Base-by-base conservation (phyloP, 2,329 filamentous ascomycete genomes). In the Sporothrix sp. region DNA sequence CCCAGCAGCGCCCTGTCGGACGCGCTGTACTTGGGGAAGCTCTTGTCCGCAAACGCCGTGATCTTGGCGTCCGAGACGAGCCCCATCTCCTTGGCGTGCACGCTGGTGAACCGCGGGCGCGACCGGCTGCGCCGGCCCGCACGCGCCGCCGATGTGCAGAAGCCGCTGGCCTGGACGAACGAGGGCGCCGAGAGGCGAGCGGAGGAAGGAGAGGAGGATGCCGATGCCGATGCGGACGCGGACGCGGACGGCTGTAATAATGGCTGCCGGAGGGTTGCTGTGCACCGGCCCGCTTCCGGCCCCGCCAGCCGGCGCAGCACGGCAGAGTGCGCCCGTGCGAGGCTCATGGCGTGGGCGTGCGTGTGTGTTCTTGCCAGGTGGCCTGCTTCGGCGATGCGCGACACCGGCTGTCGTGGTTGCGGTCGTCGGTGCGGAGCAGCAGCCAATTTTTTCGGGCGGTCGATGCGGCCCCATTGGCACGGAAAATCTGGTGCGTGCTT, bases 11-110 rank as follows among this genome's bases (percentile, higher is more conserved):
- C 73, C 61, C 79, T 77, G 62, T 93, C 82, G 56, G 81, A 74
- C 36, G 74, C 68, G 13, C 79, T 81, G 69, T 89, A 93, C 13
- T 77, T 71, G 56, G 80, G 74, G 61, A 81, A 82, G 38, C 68
- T 63, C 37, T 75, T 61, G 54, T 69, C 61, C 51, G 68, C 65
- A 59, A 69, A 77, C 57, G 70, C 59, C 20, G 68, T 62, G 55
- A 78, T 59, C 50, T 67, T 65, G 32, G 69, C 62, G 30, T 71
- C 68, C 48, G 67, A 66, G 39, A 70, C 59, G 36, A 79, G 64
- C 1, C 76, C 76, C 65, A 79, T 66, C 58, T 77, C 65, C 49
- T 69, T 66, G 20, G 74, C 75, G 53, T 66, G 70, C 58, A 79
- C 65, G 62, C 69, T 80, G 59, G 68, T 72, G 62, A 79, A 79